These are phyloP conservation scores for Naganishia sp. DNA, from an alignment of 1,284 basidiomycete genomes.

Conservation along the genomic window DNA sequence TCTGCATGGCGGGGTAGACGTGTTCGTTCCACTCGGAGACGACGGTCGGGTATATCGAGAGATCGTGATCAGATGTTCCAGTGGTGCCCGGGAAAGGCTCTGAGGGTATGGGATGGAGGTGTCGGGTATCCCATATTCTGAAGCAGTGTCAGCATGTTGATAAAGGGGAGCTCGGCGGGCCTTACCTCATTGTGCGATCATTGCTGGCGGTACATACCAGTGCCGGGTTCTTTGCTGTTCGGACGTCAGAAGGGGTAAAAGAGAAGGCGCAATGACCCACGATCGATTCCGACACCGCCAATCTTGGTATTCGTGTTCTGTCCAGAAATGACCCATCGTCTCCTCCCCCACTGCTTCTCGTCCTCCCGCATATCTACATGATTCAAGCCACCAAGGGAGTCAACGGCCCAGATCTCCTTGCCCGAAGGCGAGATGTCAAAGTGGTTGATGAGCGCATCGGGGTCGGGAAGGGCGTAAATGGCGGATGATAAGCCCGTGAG, in stretches of 20 bases:
- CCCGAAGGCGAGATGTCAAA: slow-evolving; percentile 55
- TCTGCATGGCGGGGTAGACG: slow-evolving; percentile 17
- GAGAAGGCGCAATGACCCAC: slow-evolving; percentile 38
- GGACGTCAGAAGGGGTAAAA: not conserved
- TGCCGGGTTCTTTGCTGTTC: slow-evolving; percentile 48
- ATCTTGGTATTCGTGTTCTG: slow-evolving; percentile 46
- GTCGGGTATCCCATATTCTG: slow-evolving; percentile 53
- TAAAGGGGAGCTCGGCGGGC: not conserved
- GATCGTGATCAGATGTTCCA: slow-evolving; percentile 1
- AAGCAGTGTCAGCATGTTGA: slow-evolving; percentile 43
- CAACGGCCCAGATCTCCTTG: slow-evolving; percentile 53
- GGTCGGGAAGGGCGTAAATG: slow-evolving; percentile 52
- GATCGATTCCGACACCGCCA: slow-evolving; percentile 53
- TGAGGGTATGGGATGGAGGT: slow-evolving; percentile 40
- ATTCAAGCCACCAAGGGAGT: slow-evolving; percentile 55
- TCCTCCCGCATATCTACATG: slow-evolving; percentile 54
- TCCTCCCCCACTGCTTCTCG: slow-evolving; percentile 34
- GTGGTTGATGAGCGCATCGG: slow-evolving; percentile 54
- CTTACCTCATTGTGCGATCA: slow-evolving; percentile 34
- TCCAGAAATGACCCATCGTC: slow-evolving; percentile 45
- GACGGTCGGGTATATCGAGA: slow-evolving; percentile 9
- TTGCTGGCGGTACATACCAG: slow-evolving; percentile 51
- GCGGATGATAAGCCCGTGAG: slow-evolving; percentile 49
- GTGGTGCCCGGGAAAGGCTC: slow-evolving; percentile 31
- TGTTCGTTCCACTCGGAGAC: slow-evolving; percentile 15